A percentile compares a stretch with the other conserved stretches of the same genome.
Evolutionary conservation across 2,329 filamentous ascomycete genomes (phyloP).

Genomic region (Neodidymelliopsis sp.): DNA sequence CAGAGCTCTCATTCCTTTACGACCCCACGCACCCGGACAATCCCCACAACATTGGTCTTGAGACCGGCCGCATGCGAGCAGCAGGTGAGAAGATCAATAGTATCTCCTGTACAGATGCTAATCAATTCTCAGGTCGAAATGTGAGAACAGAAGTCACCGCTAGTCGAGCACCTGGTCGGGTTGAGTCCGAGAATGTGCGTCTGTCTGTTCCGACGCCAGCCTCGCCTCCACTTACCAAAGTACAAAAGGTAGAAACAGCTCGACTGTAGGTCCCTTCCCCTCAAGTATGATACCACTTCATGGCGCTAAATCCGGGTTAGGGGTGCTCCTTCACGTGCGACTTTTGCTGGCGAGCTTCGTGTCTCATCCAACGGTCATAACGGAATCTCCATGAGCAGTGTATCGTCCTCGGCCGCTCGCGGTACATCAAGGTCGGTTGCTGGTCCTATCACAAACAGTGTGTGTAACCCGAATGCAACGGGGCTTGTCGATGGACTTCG

Average conservation of each 20-base stretch:
- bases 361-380: not conserved
- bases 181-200: not conserved
- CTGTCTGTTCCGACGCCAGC: no score
- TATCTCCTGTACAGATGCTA: not conserved
- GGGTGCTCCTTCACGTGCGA: not conserved
- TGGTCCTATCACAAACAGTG: not conserved
- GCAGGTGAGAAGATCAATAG: not conserved
- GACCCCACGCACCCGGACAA: constrained; percentile 28
- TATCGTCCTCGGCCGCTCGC: no score
- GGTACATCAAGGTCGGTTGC: no score
- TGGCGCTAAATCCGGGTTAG: no score
- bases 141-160: not conserved
- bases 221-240: not conserved
- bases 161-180: not conserved
- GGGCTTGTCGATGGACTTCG: not conserved
- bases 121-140: not conserved
- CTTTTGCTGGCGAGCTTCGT: constrained; percentile 9
- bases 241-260: not conserved
- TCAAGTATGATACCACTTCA: no score
- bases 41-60: constrained; percentile 20
- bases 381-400: not conserved
- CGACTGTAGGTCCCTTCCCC: no score
- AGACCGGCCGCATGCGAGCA: constrained; percentile 8
- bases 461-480: not conserved
- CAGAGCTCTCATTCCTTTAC: constrained; percentile 29